Conservation (phyloP, 108 stramenopile genomes). For the Skeletonema menzelii region DNA sequence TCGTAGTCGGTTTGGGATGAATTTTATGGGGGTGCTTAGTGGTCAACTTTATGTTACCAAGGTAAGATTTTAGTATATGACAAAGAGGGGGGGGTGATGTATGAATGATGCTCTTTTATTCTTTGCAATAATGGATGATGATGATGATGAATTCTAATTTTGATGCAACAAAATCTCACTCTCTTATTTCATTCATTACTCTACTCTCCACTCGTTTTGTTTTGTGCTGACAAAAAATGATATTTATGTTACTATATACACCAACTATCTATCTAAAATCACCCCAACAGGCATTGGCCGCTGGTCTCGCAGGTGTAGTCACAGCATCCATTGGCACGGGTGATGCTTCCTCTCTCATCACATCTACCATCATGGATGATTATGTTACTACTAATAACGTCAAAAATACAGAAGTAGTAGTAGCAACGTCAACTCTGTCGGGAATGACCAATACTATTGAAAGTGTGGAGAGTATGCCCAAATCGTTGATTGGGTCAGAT, state of each 20-base stretch:
- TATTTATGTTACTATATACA: neutral
- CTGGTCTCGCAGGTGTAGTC: neutral
- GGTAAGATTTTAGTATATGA: neutral
- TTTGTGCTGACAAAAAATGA: too few species aligned
- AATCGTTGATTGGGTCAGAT: neutral
- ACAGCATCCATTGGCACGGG: neutral
- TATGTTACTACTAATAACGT: neutral
- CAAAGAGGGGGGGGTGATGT: neutral
- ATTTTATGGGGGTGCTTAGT: neutral
- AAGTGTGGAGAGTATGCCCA: neutral
- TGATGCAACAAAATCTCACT: too few species aligned
- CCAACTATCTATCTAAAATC: too few species aligned
- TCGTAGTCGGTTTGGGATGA: neutral
- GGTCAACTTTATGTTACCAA: constrained; percentile 3
- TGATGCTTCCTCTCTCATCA: neutral
- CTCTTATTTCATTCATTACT: too few species aligned
- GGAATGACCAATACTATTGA: neutral
- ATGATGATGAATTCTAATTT: too few species aligned
- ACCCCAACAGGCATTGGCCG: neutral
- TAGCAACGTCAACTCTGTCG: neutral
- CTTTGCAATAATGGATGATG: too few species aligned
- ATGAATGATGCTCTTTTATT: too few species aligned
- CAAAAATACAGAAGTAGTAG: neutral
- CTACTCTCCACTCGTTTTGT: too few species aligned
- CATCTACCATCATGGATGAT: neutral